Evolutionary conservation across 345 rosid genomes (phyloP).

Genomic region (Arabis hirsuta): DNA sequence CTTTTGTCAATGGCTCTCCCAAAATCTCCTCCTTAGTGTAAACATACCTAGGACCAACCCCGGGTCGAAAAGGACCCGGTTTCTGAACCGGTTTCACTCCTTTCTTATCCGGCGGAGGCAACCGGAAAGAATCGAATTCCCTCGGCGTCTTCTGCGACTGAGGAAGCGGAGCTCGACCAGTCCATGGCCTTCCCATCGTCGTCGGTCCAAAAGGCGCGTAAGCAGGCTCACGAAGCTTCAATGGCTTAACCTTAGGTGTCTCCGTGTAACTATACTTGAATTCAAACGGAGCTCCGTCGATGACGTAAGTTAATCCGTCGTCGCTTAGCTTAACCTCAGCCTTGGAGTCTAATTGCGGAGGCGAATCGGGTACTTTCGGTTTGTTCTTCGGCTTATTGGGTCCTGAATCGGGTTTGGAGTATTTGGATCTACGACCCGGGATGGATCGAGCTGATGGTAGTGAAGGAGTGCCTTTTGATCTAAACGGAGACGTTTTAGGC

Average conservation of each 20-base stretch:
- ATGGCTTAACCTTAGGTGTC: conserved; percentile 79
- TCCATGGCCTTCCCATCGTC: conserved; percentile 92
- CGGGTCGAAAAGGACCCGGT: conserved; percentile 82
- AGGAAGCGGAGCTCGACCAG: conserved; percentile 82
- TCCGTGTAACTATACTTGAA: conserved; percentile 96
- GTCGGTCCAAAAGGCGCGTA: conserved; percentile 87
- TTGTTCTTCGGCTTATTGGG: conserved; percentile 47
- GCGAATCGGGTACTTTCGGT: conserved; percentile 37
- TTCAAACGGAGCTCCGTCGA: conserved; percentile 91
- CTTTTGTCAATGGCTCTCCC: conserved; percentile 80
- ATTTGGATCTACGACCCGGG: conserved; percentile 79
- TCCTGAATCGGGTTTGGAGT: conserved; percentile 60
- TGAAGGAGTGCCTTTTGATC: conserved; percentile 75
- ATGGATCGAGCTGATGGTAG: conserved; percentile 75
- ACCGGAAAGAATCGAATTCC: conserved; percentile 81
- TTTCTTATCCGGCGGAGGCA: conserved; percentile 82
- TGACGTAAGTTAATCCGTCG: conserved; percentile 70
- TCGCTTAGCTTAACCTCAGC: conserved; percentile 58
- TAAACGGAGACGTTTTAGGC: conserved; percentile 46
- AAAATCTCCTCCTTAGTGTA: conserved; percentile 73
- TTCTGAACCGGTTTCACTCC: conserved; percentile 91
- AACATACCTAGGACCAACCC: conserved; percentile 78
- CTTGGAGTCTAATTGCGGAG: conserved; percentile 46
- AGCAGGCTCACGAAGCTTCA: conserved; percentile 77
- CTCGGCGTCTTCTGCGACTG: conserved; percentile 74